Evolutionary conservation across 2,329 filamentous ascomycete species (phyloP), one percentile per base, ranked within the genome.

Genomic region (Chrysosporium keratinophilum): DNA sequence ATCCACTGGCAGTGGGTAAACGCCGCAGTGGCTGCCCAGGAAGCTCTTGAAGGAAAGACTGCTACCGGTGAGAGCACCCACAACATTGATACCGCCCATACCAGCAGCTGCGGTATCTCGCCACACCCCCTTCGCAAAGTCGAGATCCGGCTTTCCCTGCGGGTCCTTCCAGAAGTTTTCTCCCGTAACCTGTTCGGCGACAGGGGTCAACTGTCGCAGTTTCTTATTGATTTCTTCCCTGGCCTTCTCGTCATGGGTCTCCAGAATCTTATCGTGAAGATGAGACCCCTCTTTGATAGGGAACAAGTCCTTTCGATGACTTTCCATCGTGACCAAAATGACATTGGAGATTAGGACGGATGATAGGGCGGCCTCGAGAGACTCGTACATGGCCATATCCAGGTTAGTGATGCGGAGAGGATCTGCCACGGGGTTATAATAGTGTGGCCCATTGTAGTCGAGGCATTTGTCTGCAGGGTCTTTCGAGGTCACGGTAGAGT

Each of bases 41-140:
- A 63, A 61, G 19, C 65, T 67, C 50, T 67, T 67, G 56, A 66
- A 63, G 1, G 65, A 67, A 17, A 67, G 55, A 48, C 54, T 66
- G 53, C 64, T 66, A 20, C 62, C 64, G 12, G 65, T 66, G 0
- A 64, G 23, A 4, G 65, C 53, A 11, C 64, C 64, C n/a, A 62
- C 54, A 3, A 66, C 54, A 41, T 64, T 66, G 49, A 67, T 60
- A 1, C 65, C 63, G 4, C 65, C 65, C 63, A 66, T 65, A 31
- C 57, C 63, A 23, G 59, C 53, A n/a, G 50, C 58, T 5, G 60
- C 53, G 3, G 54, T 35, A 44, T 64, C 60, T 31, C 58, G 50
- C 63, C 64, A 65, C 14, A 54, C 31, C 7, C 50, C 54, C n/a
- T n/a, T n/a, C 1, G 50, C 39, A 40, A 55, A 15, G 7, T 57